phyloP scores from a whole-genome alignment of 2,329 filamentous ascomycete species.

The Pleoardoris graminearum region DNA sequence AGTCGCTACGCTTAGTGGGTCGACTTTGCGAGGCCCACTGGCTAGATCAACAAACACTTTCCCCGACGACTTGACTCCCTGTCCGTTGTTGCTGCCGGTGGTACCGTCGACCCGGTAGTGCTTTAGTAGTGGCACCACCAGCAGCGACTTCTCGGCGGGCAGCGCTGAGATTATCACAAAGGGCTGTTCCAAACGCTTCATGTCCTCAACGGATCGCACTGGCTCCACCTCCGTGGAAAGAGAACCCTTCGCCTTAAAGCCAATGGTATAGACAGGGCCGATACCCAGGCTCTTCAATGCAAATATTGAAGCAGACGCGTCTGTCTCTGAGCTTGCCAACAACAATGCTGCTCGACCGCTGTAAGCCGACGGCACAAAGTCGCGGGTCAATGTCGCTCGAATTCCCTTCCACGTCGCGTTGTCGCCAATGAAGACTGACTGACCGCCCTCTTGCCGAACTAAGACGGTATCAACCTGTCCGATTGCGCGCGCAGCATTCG shows the following conservation, averaged over 20 bases:
- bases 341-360: conserved; percentile 74
- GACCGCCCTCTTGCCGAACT: conserved; percentile 55
- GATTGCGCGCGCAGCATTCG: conserved; percentile 76
- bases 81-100: conserved; percentile 39
- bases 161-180: conserved; percentile 82
- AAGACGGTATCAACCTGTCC: conserved; percentile 83
- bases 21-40: conserved; percentile 65
- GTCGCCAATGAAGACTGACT: conserved; percentile 66
- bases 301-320: conserved; percentile 78
- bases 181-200: conserved; percentile 76
- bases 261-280: conserved; percentile 80
- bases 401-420: conserved; percentile 88
- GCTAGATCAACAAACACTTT: conserved; percentile 84
- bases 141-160: conserved; percentile 74
- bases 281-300: conserved; percentile 75
- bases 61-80: conserved; percentile 40
- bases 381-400: conserved; percentile 75
- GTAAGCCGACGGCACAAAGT: conserved; percentile 82
- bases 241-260: conserved; percentile 65
- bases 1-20: conserved; percentile 71
- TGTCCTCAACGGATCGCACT: conserved; percentile 72
- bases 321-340: conserved; percentile 71
- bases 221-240: conserved; percentile 68
- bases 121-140: conserved; percentile 76
- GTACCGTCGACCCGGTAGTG: conserved; percentile 62